Evolutionary conservation across 169 alveolate genomes (phyloP), one percentile per base, ranked within the genome.

Genomic region (Babesia caballi): DNA sequence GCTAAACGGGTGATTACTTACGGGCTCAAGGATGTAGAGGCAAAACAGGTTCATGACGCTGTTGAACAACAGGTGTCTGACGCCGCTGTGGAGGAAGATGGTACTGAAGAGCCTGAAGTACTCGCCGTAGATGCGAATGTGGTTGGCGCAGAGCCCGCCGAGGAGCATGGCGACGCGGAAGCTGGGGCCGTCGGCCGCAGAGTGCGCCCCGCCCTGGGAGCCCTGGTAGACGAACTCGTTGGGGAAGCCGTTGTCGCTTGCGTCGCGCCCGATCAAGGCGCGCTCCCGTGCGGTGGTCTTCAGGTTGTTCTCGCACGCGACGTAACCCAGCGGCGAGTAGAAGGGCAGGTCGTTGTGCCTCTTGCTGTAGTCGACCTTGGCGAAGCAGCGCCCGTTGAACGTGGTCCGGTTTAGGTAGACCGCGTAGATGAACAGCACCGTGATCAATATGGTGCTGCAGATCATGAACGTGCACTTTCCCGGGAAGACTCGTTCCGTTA

Each of bases 1-100:
- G 1, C 17, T 6, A 44, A 42, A 44, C 0, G 3, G 2, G n/a
- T 5, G n/a, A 21, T 8, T n/a, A 75, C 85, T 28, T 47, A 85
- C 92, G 21, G 96, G 96, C 69, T 93, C 96, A 17, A 92, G 69
- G 80, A 93, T 91, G 84, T 89, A 91, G 57, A 92, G 88, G 14
- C 87, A 53, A 25, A 83, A 92, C 17, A 88, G 67, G 75, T 92
- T 96, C 44, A 91, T 82, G 38, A 84, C 42, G 21, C 89, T 74
- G 61, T 93, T 93, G 46, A 86, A 51, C n/a, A 81, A 63, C 9
- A 93, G 54, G 51, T 93, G 96, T 54, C 76, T 56, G 57, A 84
- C 70, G 9, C 96, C 94, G n/a, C 92, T 88, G 72, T 93, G 96
- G 66, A 93, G 60, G 67, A 81, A 86, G 66, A 85, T 82, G 28